Base-by-base conservation (phyloP, 768 basidiomycete species). In the Agaricus blazei region DNA sequence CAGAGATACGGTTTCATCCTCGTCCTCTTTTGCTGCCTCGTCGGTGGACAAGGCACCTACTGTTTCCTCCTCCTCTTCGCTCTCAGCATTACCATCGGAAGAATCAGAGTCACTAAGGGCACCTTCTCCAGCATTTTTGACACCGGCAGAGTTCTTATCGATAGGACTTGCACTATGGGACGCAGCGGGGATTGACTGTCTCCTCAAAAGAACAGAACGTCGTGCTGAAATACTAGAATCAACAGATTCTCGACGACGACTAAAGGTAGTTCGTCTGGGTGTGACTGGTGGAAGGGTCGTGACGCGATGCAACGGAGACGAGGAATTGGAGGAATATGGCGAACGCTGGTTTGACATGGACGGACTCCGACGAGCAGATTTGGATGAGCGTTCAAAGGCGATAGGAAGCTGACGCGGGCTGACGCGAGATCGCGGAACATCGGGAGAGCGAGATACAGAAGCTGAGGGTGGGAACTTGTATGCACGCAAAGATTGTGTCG, bases 31-130 rank as follows among this genome's bases (percentile, higher is more conserved):
- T 24, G 11, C 44, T n/a, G n/a, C n/a, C 23, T 75, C 69, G 45
- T 72, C 73, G 61, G 73, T 72, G 7, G 65, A 72, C 47, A 62
- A 64, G 4, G 60, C 65, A 51, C 58, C 63, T 38, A 63, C 65
- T 44, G 59, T 63, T 36, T 64, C 64, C 38, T 67, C 68, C 36
- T 61, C 68, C 49, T 58, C 68, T 50, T 59, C 63, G 24, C 69
- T 14, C 46, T 47, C 28, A 23, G 26, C 71, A n/a, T 62, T 62
- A 9, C 67, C 71, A 28, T 68, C 75, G 6, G 78, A 79, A 1
- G 87, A 88, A 69, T 90, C 88, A 0, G 87, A 90, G 62, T 90
- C 88, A 56, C 87, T 85, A 3, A 92, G 68, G 1, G 85, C 87
- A 27, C 89, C 88, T 63, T 90, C 90, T 3, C 89, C 89, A 9